A percentile compares a stretch with the other conserved stretches of the same genome.
phyloP scores from a whole-genome alignment of 2,329 filamentous ascomycete species.

The Bipolaris zeicola region DNA sequence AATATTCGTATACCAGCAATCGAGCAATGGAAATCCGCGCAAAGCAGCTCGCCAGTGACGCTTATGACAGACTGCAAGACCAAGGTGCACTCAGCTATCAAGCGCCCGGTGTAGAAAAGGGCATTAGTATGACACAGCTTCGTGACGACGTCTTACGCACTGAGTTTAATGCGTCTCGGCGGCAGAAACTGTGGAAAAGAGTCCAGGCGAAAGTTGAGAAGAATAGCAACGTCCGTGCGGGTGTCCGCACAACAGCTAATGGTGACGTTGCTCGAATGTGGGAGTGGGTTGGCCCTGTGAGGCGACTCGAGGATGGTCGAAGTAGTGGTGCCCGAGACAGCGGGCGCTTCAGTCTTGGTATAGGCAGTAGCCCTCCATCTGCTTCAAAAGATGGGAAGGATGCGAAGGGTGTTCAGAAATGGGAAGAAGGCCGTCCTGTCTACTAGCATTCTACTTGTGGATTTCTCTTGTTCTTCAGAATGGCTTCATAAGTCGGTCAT shows the following conservation, averaged over 20 bases:
- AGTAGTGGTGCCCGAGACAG: constrained; percentile 27
- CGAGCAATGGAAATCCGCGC: constrained; percentile 72
- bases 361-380: constrained; percentile 38
- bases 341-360: constrained; percentile 40
- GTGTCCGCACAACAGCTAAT: constrained; percentile 65
- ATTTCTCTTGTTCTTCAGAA: constrained; percentile 6
- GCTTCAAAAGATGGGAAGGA: constrained; percentile 39
- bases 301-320: constrained; percentile 53
- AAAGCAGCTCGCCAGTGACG: constrained; percentile 82
- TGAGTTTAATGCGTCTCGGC: constrained; percentile 75
- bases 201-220: constrained; percentile 86
- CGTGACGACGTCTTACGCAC: constrained; percentile 87
- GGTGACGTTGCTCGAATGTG: constrained; percentile 66
- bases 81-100: constrained; percentile 81
- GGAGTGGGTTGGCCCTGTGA: constrained; percentile 70
- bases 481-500: not conserved
- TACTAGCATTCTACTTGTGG: constrained; percentile 44
- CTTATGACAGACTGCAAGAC: constrained; percentile 78
- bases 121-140: constrained; percentile 85
- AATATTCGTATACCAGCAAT: constrained; percentile 66
- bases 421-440: constrained; percentile 56
- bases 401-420: constrained; percentile 45
- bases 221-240: constrained; percentile 89
- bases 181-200: constrained; percentile 82
- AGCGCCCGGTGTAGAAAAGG: constrained; percentile 70